Evolutionary conservation across 169 alveolate genomes (phyloP).

Genomic region (Eimeria brunetti): DNA sequence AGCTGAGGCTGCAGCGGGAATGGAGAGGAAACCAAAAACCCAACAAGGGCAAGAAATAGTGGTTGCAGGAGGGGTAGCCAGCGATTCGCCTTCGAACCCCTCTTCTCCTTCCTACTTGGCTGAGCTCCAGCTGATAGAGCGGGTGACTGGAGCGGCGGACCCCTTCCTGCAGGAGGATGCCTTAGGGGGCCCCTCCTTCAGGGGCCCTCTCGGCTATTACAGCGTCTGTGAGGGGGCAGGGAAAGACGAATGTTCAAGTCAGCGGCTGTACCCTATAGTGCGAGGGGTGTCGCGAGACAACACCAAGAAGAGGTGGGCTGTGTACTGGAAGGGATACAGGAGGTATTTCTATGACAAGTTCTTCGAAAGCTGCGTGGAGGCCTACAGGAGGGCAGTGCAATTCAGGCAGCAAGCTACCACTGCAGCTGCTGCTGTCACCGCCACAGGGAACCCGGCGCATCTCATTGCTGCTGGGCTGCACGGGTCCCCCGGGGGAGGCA

Average conservation of each 20-base stretch:
- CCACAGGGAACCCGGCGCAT: constrained; percentile 68
- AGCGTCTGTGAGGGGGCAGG: constrained; percentile 74
- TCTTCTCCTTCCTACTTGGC: constrained; percentile 55
- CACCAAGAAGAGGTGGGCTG: constrained; percentile 81
- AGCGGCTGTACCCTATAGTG: constrained; percentile 72
- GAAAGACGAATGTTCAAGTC: constrained; percentile 7
- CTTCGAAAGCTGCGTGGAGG: constrained; percentile 75
- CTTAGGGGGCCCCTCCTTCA: background rate
- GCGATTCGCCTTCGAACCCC: constrained; percentile 55
- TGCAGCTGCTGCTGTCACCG: constrained; percentile 44
- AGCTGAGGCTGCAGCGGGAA: background rate
- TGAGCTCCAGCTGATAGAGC: constrained; percentile 67
- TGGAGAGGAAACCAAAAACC: background rate
- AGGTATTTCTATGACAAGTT: constrained; percentile 77
- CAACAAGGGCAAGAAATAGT: background rate
- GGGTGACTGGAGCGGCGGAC: constrained; percentile 18
- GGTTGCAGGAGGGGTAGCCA: background rate
- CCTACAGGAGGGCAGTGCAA: constrained; percentile 73
- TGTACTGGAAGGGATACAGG: constrained; percentile 80
- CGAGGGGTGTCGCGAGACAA: constrained; percentile 81
- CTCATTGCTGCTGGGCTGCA: constrained; percentile 51
- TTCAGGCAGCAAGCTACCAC: constrained; percentile 78
- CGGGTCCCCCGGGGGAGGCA: constrained; percentile 18
- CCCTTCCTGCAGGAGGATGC: constrained; percentile 32
- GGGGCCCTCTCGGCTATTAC: constrained; percentile 68